Evolutionary conservation across 768 basidiomycete species (phyloP), one percentile per base, ranked within the genome.

Genomic region (Pleurotus cornucopiae): DNA sequence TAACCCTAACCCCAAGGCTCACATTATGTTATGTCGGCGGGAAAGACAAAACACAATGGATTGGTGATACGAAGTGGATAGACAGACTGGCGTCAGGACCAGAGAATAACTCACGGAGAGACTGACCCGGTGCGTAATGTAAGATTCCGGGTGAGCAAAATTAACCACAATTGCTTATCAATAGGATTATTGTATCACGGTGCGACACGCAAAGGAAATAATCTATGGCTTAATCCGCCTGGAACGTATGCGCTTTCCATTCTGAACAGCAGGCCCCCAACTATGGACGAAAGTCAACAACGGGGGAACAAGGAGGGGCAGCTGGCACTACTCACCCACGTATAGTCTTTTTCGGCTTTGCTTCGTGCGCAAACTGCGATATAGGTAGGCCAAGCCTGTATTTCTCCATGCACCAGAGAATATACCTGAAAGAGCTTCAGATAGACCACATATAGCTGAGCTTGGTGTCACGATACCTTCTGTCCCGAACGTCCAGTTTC

Each of bases 381-480:
- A 88, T 74, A 1, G 82, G 71, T 23, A 73, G 63, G 1, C 82
- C 84, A 52, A 73, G 73, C 21, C 89, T 78, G 67, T 78, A 94
- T 65, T 90, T 92, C 65, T 89, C 83, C 84, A 91, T 84, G 62
- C 85, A 85, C 91, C 90, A 92, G 6, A 92, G 71, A 56, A 92
- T 82, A 63, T 94, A 94, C 65, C 91, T 93, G 61, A 13, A 16
- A 5, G 26, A 44, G 46, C 30, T n/a, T 18, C 34, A 46, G 11
- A 40, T 23, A 40, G 30, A 43, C 46, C 59, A 58, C 46, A 20
- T 16, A 18, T 58, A 41, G 46, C n/a, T 21, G 40, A 54, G 34
- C 11, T 34, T 16, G 26, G 43, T 34, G 54, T 43, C 20, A 26
- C 71, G 82, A 55, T 62, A 86, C 91, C 85, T 83, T 64, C 91